These are phyloP conservation scores for Pleurotus tuber-regium DNA, from an alignment of 768 basidiomycete species.

Conservation along the genomic window DNA sequence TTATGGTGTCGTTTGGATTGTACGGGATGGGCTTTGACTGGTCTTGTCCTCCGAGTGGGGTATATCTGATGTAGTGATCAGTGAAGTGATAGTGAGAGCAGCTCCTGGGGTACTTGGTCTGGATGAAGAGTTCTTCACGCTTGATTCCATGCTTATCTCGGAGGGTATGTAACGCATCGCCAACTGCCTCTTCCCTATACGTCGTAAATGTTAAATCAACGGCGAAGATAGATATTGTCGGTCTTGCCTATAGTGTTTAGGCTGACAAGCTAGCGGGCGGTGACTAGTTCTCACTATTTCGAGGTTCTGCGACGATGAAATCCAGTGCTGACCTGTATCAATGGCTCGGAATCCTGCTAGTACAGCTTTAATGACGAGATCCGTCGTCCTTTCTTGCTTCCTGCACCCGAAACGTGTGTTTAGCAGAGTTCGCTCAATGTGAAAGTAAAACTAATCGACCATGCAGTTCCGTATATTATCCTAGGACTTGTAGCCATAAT, in stretches of 20 bases:
- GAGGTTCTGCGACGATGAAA: background rate
- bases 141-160: constrained; percentile 55
- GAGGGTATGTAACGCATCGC: constrained; percentile 62
- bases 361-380: constrained; percentile 70
- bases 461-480: constrained; percentile 64
- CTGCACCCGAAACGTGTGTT: constrained; percentile 30
- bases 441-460: constrained; percentile 30
- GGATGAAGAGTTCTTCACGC: constrained; percentile 71
- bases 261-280: constrained; percentile 52
- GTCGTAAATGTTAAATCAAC: too few relatives aligned
- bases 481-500: constrained; percentile 9
- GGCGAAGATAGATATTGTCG: too few relatives aligned
- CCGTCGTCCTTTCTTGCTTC: constrained; percentile 74
- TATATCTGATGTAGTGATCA: constrained; percentile 50
- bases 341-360: constrained; percentile 77
- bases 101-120: constrained; percentile 61
- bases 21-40: constrained; percentile 70
- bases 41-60: constrained; percentile 74
- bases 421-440: background rate
- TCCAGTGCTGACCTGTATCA: constrained; percentile 62
- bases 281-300: background rate
- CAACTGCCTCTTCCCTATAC: constrained; percentile 75
- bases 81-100: background rate
- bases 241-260: constrained; percentile 68
- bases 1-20: constrained; percentile 48